phyloP scores from a whole-genome alignment of 371 early-diverging fungal species.

The Thermomucor indicae-seudaticae region DNA sequence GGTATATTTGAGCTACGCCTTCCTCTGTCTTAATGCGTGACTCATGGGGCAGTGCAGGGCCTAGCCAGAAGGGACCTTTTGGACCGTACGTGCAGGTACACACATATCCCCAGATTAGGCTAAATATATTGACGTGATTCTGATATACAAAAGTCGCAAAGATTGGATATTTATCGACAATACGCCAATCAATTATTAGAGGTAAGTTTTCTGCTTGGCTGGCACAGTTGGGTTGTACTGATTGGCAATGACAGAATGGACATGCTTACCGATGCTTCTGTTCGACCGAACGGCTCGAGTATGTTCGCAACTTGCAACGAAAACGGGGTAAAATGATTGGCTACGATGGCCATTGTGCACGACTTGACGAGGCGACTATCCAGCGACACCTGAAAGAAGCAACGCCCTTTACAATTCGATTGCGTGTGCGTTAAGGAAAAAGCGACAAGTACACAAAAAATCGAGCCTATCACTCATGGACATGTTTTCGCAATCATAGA shows the following conservation, averaged over 20 bases:
- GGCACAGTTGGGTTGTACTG: too few relatives aligned
- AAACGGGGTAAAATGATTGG: conserved; percentile 57
- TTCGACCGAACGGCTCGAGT: conserved; percentile 64
- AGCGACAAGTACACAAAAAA: background rate
- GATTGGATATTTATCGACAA: conserved; percentile 66
- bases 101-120: too few relatives aligned
- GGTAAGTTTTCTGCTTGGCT: conserved; percentile 14
- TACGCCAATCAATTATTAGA: conserved; percentile 68
- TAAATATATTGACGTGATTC: too few relatives aligned
- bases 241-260: conserved; percentile 25
- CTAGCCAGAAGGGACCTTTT: conserved; percentile 55
- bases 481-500: conserved; percentile 21
- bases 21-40: background rate
- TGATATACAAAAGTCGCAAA: conserved; percentile 58
- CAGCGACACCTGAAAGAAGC: conserved; percentile 50
- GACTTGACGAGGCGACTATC: conserved; percentile 59
- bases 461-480: background rate
- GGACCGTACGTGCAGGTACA: conserved; percentile 71
- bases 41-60: conserved; percentile 47
- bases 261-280: conserved; percentile 94
- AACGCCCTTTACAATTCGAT: conserved; percentile 67
- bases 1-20: conserved; percentile 27
- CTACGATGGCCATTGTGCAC: conserved; percentile 83
- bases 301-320: conserved; percentile 52
- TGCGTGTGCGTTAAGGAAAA: conserved; percentile 62